These are phyloP conservation scores for Scorias spongiosa DNA, from an alignment of 2,329 filamentous ascomycete species.

Conservation along the genomic window DNA sequence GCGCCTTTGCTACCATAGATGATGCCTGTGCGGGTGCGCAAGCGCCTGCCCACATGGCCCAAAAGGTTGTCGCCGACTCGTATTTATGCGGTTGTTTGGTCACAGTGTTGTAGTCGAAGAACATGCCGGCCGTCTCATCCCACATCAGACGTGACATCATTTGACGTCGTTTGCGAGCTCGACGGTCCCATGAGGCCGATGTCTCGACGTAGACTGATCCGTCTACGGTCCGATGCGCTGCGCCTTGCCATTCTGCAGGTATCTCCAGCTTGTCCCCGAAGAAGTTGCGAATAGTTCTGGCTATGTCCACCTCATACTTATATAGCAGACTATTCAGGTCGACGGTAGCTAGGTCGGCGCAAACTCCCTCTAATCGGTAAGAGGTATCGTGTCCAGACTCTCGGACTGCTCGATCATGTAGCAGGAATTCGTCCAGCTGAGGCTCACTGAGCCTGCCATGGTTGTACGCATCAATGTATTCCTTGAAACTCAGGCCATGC, in stretches of 20 bases:
- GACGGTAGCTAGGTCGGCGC: conserved; percentile 79
- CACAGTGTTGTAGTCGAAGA: conserved; percentile 88
- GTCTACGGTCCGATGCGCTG: conserved; percentile 32
- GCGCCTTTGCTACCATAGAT: conserved; percentile 60
- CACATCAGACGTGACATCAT: conserved; percentile 88
- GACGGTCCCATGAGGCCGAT: conserved; percentile 79
- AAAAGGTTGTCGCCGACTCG: conserved; percentile 87
- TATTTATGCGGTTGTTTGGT: conserved; percentile 69
- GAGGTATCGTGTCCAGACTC: conserved; percentile 96
- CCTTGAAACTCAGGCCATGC: conserved; percentile 62
- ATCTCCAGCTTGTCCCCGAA: conserved; percentile 75
- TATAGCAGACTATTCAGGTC: conserved; percentile 90
- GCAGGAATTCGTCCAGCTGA: conserved; percentile 85
- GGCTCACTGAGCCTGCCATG: conserved; percentile 60
- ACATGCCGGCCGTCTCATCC: conserved; percentile 87
- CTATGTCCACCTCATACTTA: conserved; percentile 94
- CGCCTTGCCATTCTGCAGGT: conserved; percentile 58
- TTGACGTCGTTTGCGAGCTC: conserved; percentile 67
- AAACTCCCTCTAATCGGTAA: conserved; percentile 78
- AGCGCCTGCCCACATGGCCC: conserved; percentile 91
- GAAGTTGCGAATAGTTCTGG: conserved; percentile 64
- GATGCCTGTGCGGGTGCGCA: conserved; percentile 77
- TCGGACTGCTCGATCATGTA: conserved; percentile 87
- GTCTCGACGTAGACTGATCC: conserved; percentile 56
- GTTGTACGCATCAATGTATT: conserved; percentile 87